A percentile compares a stretch with the other conserved stretches of the same genome.
These are phyloP conservation scores for Massariosphaeria phaeospora DNA, from an alignment of 495 filamentous ascomycete genomes.

Conservation along the genomic window DNA sequence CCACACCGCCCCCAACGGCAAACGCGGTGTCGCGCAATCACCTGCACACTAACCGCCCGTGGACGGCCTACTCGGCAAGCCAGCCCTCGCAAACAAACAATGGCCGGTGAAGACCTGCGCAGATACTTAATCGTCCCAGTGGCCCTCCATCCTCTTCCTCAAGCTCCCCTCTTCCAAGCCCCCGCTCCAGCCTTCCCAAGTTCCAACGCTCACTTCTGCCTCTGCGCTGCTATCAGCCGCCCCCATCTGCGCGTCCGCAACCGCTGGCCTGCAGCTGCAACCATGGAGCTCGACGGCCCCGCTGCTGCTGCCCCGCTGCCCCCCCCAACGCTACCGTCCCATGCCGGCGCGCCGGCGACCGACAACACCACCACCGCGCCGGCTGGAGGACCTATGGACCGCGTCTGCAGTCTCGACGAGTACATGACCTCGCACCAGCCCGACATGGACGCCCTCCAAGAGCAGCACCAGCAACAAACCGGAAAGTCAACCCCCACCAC, in stretches of 20 bases:
- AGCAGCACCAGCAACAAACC: not conserved
- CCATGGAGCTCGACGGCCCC: not conserved
- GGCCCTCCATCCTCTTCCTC: not conserved
- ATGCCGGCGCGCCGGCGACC: not conserved
- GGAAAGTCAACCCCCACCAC: not conserved
- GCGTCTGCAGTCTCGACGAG: conserved; percentile 1
- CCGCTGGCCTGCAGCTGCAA: too few species aligned
- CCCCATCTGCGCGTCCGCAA: too few species aligned
- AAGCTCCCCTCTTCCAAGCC: not conserved
- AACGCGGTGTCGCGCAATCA: conserved; percentile 17
- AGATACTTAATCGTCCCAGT: not conserved
- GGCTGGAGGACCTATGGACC: not conserved
- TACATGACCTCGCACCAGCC: not conserved
- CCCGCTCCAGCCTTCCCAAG: not conserved
- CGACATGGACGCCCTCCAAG: not conserved
- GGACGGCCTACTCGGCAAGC: not conserved
- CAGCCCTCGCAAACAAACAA: not conserved
- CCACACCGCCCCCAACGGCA: too few species aligned
- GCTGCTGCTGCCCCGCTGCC: too few species aligned
- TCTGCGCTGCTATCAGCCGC: too few species aligned
- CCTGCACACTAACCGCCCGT: not conserved
- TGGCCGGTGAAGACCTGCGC: not conserved
- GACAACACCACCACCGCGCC: not conserved
- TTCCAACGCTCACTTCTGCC: too few species aligned
- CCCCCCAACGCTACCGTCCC: too few species aligned